These are phyloP conservation scores for Globisporangium nodosum DNA, from an alignment of 352 stramenopile genomes.

Conservation along the genomic window DNA sequence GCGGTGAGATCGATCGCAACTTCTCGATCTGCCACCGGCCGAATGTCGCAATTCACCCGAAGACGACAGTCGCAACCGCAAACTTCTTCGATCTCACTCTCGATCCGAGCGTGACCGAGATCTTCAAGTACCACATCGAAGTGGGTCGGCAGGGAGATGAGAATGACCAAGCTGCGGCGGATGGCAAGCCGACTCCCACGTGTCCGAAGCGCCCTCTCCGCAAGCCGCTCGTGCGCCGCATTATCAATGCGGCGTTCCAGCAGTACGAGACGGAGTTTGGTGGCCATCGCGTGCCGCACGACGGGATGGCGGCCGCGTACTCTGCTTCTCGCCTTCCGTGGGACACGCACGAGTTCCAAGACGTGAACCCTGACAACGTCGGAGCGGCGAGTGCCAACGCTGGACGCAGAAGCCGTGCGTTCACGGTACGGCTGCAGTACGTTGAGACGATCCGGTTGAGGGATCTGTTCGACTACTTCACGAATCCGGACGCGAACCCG, in stretches of 20 bases:
- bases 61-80: slow-evolving; percentile 31
- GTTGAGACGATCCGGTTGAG: slow-evolving; percentile 48
- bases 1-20: slow-evolving; percentile 28
- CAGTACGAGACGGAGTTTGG: slow-evolving; percentile 51
- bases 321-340: slow-evolving; percentile 35
- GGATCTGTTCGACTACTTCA: slow-evolving; percentile 38
- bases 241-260: slow-evolving; percentile 51
- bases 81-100: slow-evolving; percentile 65
- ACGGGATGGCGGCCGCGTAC: slow-evolving; percentile 60
- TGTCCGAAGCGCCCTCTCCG: slow-evolving; percentile 28
- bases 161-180: slow-evolving; percentile 31
- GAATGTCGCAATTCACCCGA: slow-evolving; percentile 22
- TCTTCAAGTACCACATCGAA: slow-evolving; percentile 72
- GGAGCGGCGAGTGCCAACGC: slow-evolving; percentile 16
- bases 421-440: slow-evolving; percentile 60
- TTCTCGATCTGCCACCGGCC: slow-evolving; percentile 49
- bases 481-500: slow-evolving; percentile 50
- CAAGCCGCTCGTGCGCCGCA: slow-evolving; percentile 43
- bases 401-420: slow-evolving; percentile 37
- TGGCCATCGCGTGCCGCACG: slow-evolving; percentile 47
- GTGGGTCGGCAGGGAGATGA: slow-evolving; percentile 38
- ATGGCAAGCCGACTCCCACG: slow-evolving; percentile 20
- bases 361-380: slow-evolving; percentile 41
- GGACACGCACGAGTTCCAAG: slow-evolving; percentile 38
- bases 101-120: slow-evolving; percentile 30